Conservation (phyloP, 176 grass and related monocot species). For the Canna indica region DNA sequence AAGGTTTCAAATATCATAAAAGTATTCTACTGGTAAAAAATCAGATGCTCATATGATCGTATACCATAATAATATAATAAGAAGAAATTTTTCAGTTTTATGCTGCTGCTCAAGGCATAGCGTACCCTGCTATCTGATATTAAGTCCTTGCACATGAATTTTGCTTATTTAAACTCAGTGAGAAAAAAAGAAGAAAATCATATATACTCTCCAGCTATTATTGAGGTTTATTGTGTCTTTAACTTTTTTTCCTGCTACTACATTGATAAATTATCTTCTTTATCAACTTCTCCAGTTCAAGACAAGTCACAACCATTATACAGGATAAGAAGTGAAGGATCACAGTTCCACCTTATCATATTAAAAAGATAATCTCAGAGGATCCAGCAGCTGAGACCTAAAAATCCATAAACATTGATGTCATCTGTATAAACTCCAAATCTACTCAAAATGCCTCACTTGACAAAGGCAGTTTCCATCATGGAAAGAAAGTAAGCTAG, state of each 20-base stretch:
- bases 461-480: neutral
- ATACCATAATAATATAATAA: neutral
- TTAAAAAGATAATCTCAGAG: neutral
- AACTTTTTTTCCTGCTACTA: neutral
- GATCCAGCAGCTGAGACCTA: neutral
- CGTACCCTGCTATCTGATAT: neutral
- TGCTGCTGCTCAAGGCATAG: no score
- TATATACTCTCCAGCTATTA: no score
- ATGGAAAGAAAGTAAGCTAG: neutral
- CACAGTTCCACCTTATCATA: neutral
- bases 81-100: neutral
- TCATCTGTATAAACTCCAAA: neutral
- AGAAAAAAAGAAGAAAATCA: no score
- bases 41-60: neutral
- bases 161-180: neutral
- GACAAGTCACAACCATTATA: neutral
- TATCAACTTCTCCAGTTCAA: neutral
- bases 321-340: neutral
- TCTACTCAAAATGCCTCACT: neutral
- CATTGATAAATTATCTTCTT: neutral
- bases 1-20: neutral
- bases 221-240: neutral
- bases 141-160: neutral
- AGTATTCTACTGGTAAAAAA: no score
- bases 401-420: neutral